Base-by-base conservation (phyloP, 768 basidiomycete species). In the Lentinula lateritia region DNA sequence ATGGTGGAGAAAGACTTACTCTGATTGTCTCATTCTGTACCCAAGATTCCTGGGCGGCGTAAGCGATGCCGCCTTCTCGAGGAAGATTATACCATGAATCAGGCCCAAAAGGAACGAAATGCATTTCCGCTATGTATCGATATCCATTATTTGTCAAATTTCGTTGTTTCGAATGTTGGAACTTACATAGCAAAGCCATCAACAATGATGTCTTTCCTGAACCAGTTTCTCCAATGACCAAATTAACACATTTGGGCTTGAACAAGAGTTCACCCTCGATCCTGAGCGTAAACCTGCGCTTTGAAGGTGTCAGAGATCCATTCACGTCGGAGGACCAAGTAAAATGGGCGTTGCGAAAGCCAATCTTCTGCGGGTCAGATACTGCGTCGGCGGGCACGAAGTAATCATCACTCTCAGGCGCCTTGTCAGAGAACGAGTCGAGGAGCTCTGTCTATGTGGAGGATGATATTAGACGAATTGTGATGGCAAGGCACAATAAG, bases 1-100 rank as follows among this genome's bases (percentile, higher is more conserved):
- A 38, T 28, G 6, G 8, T 20, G 6, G 46, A 6, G 18, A 59
- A 15, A 23, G 50, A 46, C 36, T 28, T 45, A 85, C 87, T 69
- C 74, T 78, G 57, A 92, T 89, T 0, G 89, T 91, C 62, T 88
- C 89, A 64, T 92, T 93, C 70, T 87, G 83, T 2, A 93, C 86
- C 91, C 91, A 95, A 4, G 89, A 85, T 68, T 93, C 90, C 70
- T 95, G 92, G 3, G 88, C 87, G 6, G 88, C 88, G 69, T 90
- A 93, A 2, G 90, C 86, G 42, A 95, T 80, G 5, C 92, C 90
- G 0, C 79, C 79, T 3, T 74, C 74, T 2, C 90, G 76, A 28
- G 92, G 91, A 6, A 93, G 80, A 63, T 83, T 84, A 71, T 80
- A 89, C 80, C 83, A 88, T 0, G 89, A 84, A 46, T 82, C 79